Base-by-base conservation (phyloP, 2,329 filamentous ascomycete genomes). In the Pleoardoris graminearum region DNA sequence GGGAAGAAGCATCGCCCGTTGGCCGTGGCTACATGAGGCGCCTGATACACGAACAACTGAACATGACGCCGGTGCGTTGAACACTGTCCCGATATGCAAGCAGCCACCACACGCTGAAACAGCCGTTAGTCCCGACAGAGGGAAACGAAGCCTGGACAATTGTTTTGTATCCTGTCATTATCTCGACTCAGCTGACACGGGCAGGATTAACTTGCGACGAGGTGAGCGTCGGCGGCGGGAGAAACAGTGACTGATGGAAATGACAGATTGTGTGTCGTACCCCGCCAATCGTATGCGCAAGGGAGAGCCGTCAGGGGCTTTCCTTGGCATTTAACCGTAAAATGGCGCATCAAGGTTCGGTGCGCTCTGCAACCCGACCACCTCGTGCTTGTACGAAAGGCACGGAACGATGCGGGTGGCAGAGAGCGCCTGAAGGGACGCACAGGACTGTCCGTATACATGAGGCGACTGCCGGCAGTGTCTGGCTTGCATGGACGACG, bases 41-140 rank as follows among this genome's bases (percentile, higher is more conserved):
- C 50, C 35, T 46, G 21, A 46, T 51, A 39, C 42, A 41, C 47
- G 14, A 32, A 53, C 43, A 57, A 55, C 53, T 46, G 55, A 54
- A 55, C 53, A 51, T 50, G 52, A 53, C 53, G 54, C 55, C 48
- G 53, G 52, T 57, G 50, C 29, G 47, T 51, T 48, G 61, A 56
- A 45, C 41, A 54, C 30, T 55, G 53, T 45, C 55, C 58, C 60
- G 60, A 62, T 58, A 65, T 57, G 45, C 45, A 48, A 53, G 44
- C 55, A 62, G 57, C 42, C 62, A 71, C 66, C 38, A 53, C 63
- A 66, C 62, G 69, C 50, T 71, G 70, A 69, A 65, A 71, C 59
- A 57, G 59, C 68, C 68, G 70, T 72, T 73, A 60, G 65, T 69
- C 60, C 70, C 67, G 67, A 62, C 37, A 52, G 46, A 51, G 61